Evolutionary conservation across 2,329 filamentous ascomycete genomes (phyloP).

Genomic region (Neocucurbitaria cava): DNA sequence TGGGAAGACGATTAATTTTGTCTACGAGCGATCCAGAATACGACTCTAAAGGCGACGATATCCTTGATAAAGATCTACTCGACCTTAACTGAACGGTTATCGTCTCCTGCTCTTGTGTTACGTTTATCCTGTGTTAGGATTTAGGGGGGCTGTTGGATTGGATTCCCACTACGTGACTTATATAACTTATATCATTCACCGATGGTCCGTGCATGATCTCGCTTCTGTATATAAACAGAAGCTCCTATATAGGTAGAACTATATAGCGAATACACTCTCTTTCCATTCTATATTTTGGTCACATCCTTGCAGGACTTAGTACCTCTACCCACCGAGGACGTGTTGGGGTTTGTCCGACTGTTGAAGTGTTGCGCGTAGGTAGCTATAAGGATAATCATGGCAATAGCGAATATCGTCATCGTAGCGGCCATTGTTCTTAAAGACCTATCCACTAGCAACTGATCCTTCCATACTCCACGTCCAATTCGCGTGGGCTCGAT

Average conservation of each 20-base stretch:
- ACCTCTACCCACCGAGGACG: slow-evolving; percentile 31
- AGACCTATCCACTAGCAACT: slow-evolving; percentile 38
- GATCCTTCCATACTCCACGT: slow-evolving; percentile 38
- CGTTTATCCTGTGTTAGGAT: neutral
- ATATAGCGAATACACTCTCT: too few relatives aligned
- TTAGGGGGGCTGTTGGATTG: neutral
- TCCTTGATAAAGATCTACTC: neutral
- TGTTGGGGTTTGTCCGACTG: slow-evolving; percentile 24
- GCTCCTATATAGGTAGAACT: too few relatives aligned
- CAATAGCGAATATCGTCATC: slow-evolving; percentile 22
- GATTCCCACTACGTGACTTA: neutral
- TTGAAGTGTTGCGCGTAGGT: slow-evolving; percentile 18
- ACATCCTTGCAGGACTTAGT: slow-evolving; percentile 25
- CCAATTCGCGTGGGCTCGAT: slow-evolving; percentile 32
- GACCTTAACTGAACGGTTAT: neutral
- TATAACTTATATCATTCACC: too few relatives aligned
- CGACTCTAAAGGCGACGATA: neutral
- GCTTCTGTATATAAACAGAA: too few relatives aligned
- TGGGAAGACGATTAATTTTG: too few relatives aligned
- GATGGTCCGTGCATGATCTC: too few relatives aligned
- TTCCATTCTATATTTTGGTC: too few relatives aligned
- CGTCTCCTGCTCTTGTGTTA: neutral
- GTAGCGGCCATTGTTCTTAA: slow-evolving; percentile 34
- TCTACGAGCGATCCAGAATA: too few relatives aligned
- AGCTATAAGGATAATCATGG: slow-evolving; percentile 28